Percentiles rank a stretch among this genome's conserved stretches.
phyloP scores from a whole-genome alignment of 371 early-diverging fungal genomes.

The Mitosporidium daphniae region DNA sequence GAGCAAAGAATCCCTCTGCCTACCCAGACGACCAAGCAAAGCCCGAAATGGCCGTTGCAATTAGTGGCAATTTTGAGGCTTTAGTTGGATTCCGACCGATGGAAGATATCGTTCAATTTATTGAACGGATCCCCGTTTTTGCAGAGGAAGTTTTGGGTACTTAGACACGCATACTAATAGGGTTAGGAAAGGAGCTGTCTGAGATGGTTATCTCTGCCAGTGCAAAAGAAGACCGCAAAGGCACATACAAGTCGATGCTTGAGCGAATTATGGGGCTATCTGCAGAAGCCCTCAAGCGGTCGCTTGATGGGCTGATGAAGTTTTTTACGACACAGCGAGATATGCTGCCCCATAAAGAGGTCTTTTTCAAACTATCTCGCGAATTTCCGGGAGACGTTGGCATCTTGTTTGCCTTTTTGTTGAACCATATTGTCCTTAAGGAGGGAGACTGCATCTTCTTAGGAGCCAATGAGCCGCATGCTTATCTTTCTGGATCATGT shows the following conservation, averaged over 20 bases:
- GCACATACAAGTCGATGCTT: too few species aligned
- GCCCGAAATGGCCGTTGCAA: constrained; percentile 49
- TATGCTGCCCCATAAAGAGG: too few species aligned
- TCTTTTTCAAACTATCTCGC: constrained; percentile 20
- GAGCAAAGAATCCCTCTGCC: constrained; percentile 16
- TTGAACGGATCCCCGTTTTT: too few species aligned
- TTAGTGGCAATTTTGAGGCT: constrained; percentile 60
- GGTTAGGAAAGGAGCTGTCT: too few species aligned
- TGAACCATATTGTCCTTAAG: constrained; percentile 34
- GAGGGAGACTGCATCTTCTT: constrained; percentile 68
- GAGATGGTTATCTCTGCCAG: too few species aligned
- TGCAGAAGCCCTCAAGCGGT: too few species aligned
- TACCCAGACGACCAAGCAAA: constrained; percentile 71
- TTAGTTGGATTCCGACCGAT: constrained; percentile 68
- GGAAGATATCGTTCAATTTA: constrained; percentile 31
- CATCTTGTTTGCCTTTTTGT: constrained; percentile 33
- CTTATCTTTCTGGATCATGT: constrained; percentile 65
- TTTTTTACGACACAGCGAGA: too few species aligned
- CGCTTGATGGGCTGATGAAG: too few species aligned
- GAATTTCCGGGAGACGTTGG: constrained; percentile 76
- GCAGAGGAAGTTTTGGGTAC: too few species aligned
- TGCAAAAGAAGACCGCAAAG: too few species aligned
- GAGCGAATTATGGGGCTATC: too few species aligned
- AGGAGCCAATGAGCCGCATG: constrained; percentile 81
- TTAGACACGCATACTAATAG: too few species aligned